phyloP scores from a whole-genome alignment of 805 yeast species.

The Wickerhamomyces kurtzmanii region DNA sequence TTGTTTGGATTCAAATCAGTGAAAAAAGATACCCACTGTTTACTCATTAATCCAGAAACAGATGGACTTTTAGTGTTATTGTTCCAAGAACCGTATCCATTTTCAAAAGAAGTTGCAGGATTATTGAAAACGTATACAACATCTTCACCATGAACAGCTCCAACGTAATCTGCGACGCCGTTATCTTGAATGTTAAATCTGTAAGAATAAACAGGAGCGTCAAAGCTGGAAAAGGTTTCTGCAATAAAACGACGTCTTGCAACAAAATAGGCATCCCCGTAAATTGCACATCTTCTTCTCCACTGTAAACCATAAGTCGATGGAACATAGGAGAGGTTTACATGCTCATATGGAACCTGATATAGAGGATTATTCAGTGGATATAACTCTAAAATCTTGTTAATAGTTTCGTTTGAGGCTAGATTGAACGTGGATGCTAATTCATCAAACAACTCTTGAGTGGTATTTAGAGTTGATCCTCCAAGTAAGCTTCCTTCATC shows the following conservation, averaged over 20 bases:
- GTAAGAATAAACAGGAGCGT: conserved; percentile 3
- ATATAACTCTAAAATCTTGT: conserved; percentile 2
- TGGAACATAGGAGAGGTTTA: conserved; percentile 1
- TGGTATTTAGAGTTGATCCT: conserved; percentile 1
- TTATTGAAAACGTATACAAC: conserved; percentile 6
- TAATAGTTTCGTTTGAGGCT: conserved; percentile 5
- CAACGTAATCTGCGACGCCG: neutral
- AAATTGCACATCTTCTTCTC: conserved; percentile 2
- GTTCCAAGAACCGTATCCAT: no score
- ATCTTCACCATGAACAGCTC: conserved; percentile 4
- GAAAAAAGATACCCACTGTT: no score
- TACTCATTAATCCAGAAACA: no score
- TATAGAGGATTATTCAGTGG: conserved; percentile 2
- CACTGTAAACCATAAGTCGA: conserved; percentile 1
- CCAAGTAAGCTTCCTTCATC: conserved; percentile 11
- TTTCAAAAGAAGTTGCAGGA: neutral
- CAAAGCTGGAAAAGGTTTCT: conserved; percentile 4
- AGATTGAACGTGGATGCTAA: conserved; percentile 1
- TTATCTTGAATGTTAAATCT: conserved; percentile 5
- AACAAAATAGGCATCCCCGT: conserved; percentile 6
- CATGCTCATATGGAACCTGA: neutral
- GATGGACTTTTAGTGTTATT: no score
- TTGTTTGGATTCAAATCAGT: no score
- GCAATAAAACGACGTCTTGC: no score
- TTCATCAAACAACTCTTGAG: conserved; percentile 1